Evolutionary conservation across 1,139 yeast species (phyloP).

Genomic region (Taphrina confusa): DNA sequence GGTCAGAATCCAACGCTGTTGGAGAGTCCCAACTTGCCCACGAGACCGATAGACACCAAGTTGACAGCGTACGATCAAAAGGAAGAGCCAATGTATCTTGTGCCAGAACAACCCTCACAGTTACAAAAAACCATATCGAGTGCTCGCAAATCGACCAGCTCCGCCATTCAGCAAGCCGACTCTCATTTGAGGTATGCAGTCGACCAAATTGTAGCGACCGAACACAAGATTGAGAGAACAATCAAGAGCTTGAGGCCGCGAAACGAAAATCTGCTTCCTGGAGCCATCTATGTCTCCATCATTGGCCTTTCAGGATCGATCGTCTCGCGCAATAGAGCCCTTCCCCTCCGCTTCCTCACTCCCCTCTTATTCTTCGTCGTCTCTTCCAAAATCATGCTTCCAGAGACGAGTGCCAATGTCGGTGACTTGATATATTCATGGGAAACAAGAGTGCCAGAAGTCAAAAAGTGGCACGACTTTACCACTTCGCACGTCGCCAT

Average conservation of each 20-base stretch:
- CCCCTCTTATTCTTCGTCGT: conserved; percentile 34
- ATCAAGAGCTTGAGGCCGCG: conserved; percentile 32
- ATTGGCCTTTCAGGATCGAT: conserved; percentile 37
- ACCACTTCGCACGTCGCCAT: conserved; percentile 29
- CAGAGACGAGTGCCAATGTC: conserved; percentile 35
- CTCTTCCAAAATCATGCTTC: conserved; percentile 34
- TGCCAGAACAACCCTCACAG: conserved; percentile 23
- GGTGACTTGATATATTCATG: conserved; percentile 27
- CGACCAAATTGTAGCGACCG: conserved; percentile 32
- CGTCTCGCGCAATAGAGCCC: conserved; percentile 34
- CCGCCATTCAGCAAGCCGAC: conserved; percentile 13
- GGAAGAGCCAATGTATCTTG: conserved; percentile 22
- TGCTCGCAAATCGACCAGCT: conserved; percentile 8
- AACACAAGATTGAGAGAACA: conserved; percentile 26
- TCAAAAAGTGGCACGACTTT: conserved; percentile 27
- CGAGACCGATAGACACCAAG: conserved; percentile 9
- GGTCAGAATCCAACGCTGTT: conserved; percentile 8
- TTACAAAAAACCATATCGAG: conserved; percentile 15
- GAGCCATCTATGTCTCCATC: conserved; percentile 35
- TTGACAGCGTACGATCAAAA: conserved; percentile 22
- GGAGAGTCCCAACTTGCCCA: conserved; percentile 15
- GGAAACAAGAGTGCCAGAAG: conserved; percentile 26
- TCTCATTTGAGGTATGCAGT: conserved; percentile 21
- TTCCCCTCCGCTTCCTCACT: conserved; percentile 33
- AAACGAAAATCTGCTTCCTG: conserved; percentile 34